Evolutionary conservation across 495 filamentous ascomycete species (phyloP).

Genomic region (Aspergillus diversus): DNA sequence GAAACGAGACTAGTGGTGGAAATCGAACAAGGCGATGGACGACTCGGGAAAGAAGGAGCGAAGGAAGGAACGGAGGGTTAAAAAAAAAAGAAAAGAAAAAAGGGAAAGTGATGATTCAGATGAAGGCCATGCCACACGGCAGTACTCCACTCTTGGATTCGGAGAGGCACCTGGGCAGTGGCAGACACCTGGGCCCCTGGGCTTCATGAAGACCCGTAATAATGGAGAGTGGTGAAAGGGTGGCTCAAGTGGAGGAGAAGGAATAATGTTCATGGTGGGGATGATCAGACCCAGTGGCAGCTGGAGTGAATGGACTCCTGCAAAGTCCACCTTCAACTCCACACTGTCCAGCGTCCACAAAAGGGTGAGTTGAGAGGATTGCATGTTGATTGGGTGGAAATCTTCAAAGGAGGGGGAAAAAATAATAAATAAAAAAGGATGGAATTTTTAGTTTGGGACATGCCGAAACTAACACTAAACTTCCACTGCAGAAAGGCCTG

Average conservation of each 20-base stretch:
- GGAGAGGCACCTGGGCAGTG: constrained; percentile 17
- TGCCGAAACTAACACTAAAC: constrained; percentile 26
- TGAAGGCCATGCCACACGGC: constrained; percentile 26
- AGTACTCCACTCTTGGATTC: constrained; percentile 24
- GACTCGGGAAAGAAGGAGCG: constrained; percentile 22
- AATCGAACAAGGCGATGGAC: constrained; percentile 24
- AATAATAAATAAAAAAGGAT: constrained; percentile 18
- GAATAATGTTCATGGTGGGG: constrained; percentile 26
- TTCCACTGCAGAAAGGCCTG: constrained; percentile 22
- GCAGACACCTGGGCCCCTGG: constrained; percentile 2
- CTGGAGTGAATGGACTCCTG: neutral
- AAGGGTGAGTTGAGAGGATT: constrained; percentile 6
- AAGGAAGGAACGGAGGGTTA: constrained; percentile 13
- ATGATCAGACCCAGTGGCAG: constrained; percentile 28
- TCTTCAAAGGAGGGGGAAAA: constrained; percentile 14
- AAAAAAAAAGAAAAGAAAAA: constrained; percentile 7
- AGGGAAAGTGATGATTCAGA: constrained; percentile 34
- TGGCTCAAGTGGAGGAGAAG: constrained; percentile 10
- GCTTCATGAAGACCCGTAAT: constrained; percentile 11
- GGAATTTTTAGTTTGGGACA: constrained; percentile 19
- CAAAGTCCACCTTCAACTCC: constrained; percentile 6
- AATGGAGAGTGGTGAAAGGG: constrained; percentile 4
- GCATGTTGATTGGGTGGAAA: constrained; percentile 18
- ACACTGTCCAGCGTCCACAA: neutral
- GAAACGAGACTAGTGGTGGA: constrained; percentile 40